Conservation (phyloP, 495 filamentous ascomycete species). For the Pyronema domesticum region DNA sequence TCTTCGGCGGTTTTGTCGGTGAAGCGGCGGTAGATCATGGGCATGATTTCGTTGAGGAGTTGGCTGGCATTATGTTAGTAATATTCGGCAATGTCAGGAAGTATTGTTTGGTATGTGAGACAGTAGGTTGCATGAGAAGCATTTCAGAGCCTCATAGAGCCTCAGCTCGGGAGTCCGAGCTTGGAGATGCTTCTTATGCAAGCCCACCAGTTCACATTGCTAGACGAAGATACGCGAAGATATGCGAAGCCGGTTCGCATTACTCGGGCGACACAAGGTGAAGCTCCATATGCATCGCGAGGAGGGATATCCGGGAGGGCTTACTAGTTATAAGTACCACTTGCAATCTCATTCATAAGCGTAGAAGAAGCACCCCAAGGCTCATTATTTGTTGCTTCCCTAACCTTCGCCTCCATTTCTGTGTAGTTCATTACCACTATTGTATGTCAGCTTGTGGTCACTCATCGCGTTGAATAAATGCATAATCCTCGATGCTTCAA, state of each 20-base stretch:
- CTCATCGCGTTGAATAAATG: too few relatives aligned
- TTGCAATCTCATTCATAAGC: slow-evolving; percentile 92
- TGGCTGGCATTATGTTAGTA: slow-evolving; percentile 39
- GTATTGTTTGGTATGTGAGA: neutral
- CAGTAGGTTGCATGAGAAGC: too few relatives aligned
- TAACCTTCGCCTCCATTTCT: slow-evolving; percentile 98
- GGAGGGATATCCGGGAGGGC: slow-evolving; percentile 23
- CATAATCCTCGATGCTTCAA: too few relatives aligned
- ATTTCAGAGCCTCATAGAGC: too few relatives aligned
- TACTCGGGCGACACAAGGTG: too few relatives aligned
- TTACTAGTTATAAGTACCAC: slow-evolving; percentile 94
- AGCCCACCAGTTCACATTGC: neutral
- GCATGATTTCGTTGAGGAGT: slow-evolving; percentile 98
- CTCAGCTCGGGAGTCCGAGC: too few relatives aligned
- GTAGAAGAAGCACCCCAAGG: slow-evolving; percentile 89
- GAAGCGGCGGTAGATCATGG: slow-evolving; percentile 98
- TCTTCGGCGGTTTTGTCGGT: slow-evolving; percentile 97
- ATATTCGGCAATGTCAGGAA: neutral
- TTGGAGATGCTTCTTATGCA: too few relatives aligned
- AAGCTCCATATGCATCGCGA: too few relatives aligned
- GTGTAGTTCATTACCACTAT: slow-evolving; percentile 98
- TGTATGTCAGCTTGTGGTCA: neutral
- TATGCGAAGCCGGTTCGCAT: too few relatives aligned
- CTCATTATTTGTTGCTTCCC: slow-evolving; percentile 95
- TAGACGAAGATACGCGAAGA: neutral